A percentile compares a stretch with the other conserved stretches of the same genome.
Evolutionary conservation across 495 filamentous ascomycete genomes (phyloP).

Genomic region (Amorphotheca resinae): DNA sequence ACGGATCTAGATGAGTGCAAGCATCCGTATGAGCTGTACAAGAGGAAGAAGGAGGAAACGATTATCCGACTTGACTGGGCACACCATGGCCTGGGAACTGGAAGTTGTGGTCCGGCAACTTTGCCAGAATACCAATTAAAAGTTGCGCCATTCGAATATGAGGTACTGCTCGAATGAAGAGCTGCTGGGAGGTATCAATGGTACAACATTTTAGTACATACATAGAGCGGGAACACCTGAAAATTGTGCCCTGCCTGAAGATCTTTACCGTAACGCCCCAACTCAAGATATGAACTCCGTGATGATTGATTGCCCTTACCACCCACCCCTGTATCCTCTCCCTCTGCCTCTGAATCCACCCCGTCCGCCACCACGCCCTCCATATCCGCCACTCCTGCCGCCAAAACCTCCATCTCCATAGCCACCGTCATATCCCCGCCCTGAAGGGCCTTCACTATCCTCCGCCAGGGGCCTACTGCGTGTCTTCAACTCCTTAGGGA

Average conservation of each 20-base stretch:
- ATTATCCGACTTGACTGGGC: constrained; percentile 49
- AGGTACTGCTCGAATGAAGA: constrained; percentile 26
- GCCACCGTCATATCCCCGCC: constrained; percentile 37
- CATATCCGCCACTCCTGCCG: constrained; percentile 23
- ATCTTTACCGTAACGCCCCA: constrained; percentile 1
- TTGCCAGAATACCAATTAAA: constrained; percentile 35
- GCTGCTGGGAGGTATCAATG: no score
- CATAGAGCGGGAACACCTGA: no score
- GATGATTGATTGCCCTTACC: constrained; percentile 21
- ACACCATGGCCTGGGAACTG: constrained; percentile 42
- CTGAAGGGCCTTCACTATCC: constrained; percentile 34
- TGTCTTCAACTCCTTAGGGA: constrained; percentile 74
- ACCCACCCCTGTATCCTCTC: constrained; percentile 32
- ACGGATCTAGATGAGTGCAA: constrained; percentile 39
- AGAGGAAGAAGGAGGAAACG: constrained; percentile 32
- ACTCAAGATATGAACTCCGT: constrained; percentile 2
- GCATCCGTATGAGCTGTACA: constrained; percentile 47
- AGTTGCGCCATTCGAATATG: constrained; percentile 32
- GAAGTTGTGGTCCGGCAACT: constrained; percentile 39
- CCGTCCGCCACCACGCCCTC: constrained; percentile 37
- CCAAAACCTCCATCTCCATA: constrained; percentile 38
- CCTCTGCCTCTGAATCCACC: constrained; percentile 29
- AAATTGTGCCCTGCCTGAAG: not conserved
- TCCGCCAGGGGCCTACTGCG: constrained; percentile 44
- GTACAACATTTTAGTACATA: no score